These are phyloP conservation scores for Trichoderma atroviride DNA, from an alignment of 2,329 filamentous ascomycete genomes.

Conservation along the genomic window DNA sequence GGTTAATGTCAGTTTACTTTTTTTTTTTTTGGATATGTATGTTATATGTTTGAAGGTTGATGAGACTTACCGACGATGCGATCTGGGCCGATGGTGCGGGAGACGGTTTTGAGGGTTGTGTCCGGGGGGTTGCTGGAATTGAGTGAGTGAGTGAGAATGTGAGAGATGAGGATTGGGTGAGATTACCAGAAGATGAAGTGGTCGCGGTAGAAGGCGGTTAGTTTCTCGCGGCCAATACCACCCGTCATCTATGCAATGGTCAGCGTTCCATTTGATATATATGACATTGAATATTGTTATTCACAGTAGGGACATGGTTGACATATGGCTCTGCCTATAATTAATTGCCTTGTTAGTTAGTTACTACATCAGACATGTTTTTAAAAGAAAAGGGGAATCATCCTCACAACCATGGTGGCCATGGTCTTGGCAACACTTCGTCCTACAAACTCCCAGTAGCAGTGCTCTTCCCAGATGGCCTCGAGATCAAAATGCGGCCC, in stretches of 20 bases:
- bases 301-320: slow-evolving; percentile 70
- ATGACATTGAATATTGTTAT: slow-evolving; percentile 27
- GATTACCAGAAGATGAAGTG: slow-evolving; percentile 66
- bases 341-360: too few species aligned
- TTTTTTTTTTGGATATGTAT: background rate
- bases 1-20: background rate
- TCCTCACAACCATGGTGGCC: slow-evolving; percentile 73
- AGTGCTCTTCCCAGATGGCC: slow-evolving; percentile 77
- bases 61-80: slow-evolving; percentile 53
- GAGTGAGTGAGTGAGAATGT: background rate
- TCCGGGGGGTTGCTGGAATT: slow-evolving; percentile 62
- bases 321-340: slow-evolving; percentile 66
- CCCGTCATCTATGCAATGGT: slow-evolving; percentile 56
- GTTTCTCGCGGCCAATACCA: slow-evolving; percentile 63
- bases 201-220: slow-evolving; percentile 70
- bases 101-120: slow-evolving; percentile 65
- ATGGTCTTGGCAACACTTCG: slow-evolving; percentile 71
- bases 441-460: slow-evolving; percentile 67
- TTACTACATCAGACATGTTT: too few species aligned
- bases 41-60: too few species aligned
- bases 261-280: background rate
- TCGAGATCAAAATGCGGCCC: slow-evolving; percentile 75
- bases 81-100: slow-evolving; percentile 69
- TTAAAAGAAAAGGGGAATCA: too few species aligned
- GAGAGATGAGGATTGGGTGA: background rate